Base-by-base conservation (phyloP, 169 alveolate species). In the Plasmodium gonderi region DNA sequence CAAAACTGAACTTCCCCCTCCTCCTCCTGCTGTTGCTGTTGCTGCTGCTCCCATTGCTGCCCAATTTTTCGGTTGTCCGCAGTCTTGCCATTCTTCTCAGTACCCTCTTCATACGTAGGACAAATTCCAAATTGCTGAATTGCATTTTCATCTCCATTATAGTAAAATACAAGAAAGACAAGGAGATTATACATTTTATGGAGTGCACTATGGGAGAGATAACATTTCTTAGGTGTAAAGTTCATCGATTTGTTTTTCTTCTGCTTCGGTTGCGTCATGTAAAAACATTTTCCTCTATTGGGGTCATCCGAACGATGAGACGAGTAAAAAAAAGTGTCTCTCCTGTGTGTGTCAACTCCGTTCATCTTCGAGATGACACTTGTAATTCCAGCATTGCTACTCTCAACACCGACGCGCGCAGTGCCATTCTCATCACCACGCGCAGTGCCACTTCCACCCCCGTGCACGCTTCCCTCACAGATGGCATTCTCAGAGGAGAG, bases 141-240 rank as follows among this genome's bases (percentile, higher is more conserved):
- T 42, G 69, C 60, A 3, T 4, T 12, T 20, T 14, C 26, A 17
- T 82, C 75, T 14, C 60, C 38, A 54, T 82, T 82, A 38, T 68
- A 68, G 54, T 82, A 74, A 74, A 82, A 82, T 8, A 67, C 91
- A 9, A 82, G 42, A 11, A 82, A 12, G 26, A 68, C 45, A 11
- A 82, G 29, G 26, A 45, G 54, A 3, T 42, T 17, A 38, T 82
- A 82, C 6, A 80, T 9, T 5, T 64, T 80, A 26, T 36, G 68
- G 2, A 80, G 17, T 0, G 44, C 64, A 40, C 26, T 33, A 4
- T 33, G 44, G 1, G 91, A 74, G n/a, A 80, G 42, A n/a, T 33
- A 38, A 17, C 1, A 29, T 7, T 60, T 38, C 38, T 64, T 80
- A n/a, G 0, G 64, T 12, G 42, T 20, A 40, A 12, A n/a, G 0